phyloP scores from a whole-genome alignment of 192 early-diverging fungal species.

The Phlyctochytrium arcticum region DNA sequence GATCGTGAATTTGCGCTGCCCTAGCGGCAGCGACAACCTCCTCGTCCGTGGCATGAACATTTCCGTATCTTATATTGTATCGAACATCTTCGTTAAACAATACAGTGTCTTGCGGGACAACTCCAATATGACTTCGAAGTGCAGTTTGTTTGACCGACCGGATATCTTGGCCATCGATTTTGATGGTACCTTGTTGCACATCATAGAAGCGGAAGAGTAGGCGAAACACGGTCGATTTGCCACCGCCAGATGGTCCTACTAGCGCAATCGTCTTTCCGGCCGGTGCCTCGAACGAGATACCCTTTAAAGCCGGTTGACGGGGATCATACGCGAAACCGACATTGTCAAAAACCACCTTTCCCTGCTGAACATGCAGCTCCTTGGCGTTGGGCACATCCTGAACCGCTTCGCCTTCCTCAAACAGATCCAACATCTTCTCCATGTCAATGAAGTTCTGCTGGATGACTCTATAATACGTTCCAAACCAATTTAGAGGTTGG shows the following conservation, averaged over 20 bases:
- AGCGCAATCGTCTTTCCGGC: constrained; percentile 75
- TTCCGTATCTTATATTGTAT: constrained; percentile 89
- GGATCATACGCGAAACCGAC: constrained; percentile 70
- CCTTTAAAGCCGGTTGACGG: constrained; percentile 65
- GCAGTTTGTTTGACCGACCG: constrained; percentile 60
- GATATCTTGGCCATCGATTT: constrained; percentile 84
- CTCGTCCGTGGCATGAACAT: constrained; percentile 56
- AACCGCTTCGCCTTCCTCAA: constrained; percentile 65
- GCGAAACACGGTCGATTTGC: constrained; percentile 48
- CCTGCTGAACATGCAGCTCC: constrained; percentile 50
- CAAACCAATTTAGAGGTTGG: constrained; percentile 80
- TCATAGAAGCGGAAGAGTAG: constrained; percentile 93
- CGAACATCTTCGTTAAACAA: constrained; percentile 93
- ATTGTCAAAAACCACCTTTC: constrained; percentile 61
- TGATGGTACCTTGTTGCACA: constrained; percentile 69
- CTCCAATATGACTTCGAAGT: constrained; percentile 79
- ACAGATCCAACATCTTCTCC: constrained; percentile 91
- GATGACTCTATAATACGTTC: constrained; percentile 90
- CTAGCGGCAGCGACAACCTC: constrained; percentile 68
- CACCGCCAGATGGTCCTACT: constrained; percentile 71
- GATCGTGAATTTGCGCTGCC: constrained; percentile 77
- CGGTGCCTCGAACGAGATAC: constrained; percentile 68
- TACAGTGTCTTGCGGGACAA: constrained; percentile 92
- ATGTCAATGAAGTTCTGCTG: constrained; percentile 83
- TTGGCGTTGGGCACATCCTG: constrained; percentile 62